A percentile compares a stretch with the other conserved stretches of the same genome.
Evolutionary conservation across 169 alveolate species (phyloP).

Genomic region (Eimeria maxima): DNA sequence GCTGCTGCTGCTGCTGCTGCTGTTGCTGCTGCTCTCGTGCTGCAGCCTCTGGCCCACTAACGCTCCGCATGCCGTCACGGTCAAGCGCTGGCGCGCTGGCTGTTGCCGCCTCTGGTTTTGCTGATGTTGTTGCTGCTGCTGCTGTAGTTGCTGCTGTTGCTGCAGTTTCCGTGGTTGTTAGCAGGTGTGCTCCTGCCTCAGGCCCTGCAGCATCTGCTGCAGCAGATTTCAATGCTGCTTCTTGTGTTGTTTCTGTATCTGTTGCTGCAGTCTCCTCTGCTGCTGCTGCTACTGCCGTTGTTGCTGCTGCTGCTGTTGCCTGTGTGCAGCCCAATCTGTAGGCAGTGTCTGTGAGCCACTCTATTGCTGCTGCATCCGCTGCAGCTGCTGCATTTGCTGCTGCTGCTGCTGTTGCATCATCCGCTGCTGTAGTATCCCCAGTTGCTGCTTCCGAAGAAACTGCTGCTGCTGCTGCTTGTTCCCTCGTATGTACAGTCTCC

Average conservation of each 20-base stretch:
- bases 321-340: neutral
- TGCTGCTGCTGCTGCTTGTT: neutral
- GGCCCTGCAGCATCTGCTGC: neutral
- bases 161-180: neutral
- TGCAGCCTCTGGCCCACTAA: neutral
- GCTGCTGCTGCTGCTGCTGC: constrained; percentile 43
- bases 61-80: too few species aligned
- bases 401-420: neutral
- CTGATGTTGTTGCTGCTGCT: neutral
- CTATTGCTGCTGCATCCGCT: constrained; percentile 30
- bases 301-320: constrained; percentile 34
- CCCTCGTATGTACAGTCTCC: neutral
- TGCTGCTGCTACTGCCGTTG: constrained; percentile 2
- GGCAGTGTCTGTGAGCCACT: constrained; percentile 13
- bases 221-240: neutral
- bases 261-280: neutral
- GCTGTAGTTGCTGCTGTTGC: neutral
- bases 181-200: neutral
- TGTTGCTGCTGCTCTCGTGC: neutral
- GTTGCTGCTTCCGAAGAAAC: neutral
- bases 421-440: neutral
- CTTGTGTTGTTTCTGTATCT: neutral
- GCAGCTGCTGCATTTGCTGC: neutral
- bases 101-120: neutral
- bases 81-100: neutral